Evolutionary conservation across 2,329 filamentous ascomycete genomes (phyloP).

Genomic region (Colletotrichum sansevieriae): DNA sequence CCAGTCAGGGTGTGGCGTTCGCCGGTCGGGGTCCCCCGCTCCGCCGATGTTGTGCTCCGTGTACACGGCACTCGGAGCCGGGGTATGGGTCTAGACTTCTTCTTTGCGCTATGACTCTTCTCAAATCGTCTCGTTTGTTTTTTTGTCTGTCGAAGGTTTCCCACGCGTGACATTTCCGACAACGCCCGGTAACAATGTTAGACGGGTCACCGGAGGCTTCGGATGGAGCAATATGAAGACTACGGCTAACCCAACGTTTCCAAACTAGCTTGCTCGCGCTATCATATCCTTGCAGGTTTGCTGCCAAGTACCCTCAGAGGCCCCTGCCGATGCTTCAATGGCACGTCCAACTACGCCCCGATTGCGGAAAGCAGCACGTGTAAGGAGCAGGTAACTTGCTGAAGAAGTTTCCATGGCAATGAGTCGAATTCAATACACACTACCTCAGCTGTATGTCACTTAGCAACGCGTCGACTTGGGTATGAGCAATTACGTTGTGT

Average conservation of each 20-base stretch:
- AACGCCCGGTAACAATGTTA: neutral
- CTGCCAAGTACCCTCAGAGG: neutral
- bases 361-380: neutral
- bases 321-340: conserved; percentile 17
- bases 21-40: conserved; percentile 28
- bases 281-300: conserved; percentile 2
- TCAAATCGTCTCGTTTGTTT: neutral
- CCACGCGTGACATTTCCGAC: neutral
- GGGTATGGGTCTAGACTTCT: conserved; percentile 11
- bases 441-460: no score
- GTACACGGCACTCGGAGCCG: conserved; percentile 18
- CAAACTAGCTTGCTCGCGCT: conserved; percentile 12
- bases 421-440: no score
- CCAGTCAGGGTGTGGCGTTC: conserved; percentile 19
- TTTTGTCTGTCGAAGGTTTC: neutral
- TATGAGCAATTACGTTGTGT: no score
- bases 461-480: no score
- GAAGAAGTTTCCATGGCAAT: no score
- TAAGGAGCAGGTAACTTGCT: neutral
- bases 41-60: conserved; percentile 31
- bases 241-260: conserved; percentile 14
- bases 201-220: neutral
- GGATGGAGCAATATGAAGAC: neutral
- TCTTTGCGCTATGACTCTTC: neutral
- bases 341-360: neutral